A percentile compares a stretch with the other conserved stretches of the same genome.
Conservation (phyloP, 1,284 basidiomycete genomes). For the Calocybe gambosa region DNA sequence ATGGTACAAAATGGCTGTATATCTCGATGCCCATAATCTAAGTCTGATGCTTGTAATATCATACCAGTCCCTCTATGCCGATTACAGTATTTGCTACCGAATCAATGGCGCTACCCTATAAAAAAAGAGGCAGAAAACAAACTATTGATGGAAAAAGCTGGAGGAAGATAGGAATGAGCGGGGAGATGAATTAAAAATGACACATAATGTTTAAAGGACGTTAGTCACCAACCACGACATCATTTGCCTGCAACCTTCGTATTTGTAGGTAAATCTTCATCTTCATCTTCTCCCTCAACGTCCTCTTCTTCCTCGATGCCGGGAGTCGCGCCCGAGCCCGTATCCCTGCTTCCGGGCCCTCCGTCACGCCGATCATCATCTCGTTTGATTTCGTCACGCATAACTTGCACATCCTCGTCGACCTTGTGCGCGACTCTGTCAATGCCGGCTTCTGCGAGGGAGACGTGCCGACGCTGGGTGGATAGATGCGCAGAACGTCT, state of each 20-base stretch:
- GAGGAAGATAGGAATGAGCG: too few species aligned
- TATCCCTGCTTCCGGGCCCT: slow-evolving; percentile 26
- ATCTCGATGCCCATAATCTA: too few species aligned
- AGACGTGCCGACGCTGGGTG: slow-evolving; percentile 64
- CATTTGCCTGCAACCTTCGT: slow-evolving; percentile 20
- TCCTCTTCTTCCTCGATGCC: slow-evolving; percentile 21
- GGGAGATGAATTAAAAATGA: not conserved
- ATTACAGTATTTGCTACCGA: too few species aligned
- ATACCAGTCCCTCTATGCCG: too few species aligned
- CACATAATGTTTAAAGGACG: not conserved
- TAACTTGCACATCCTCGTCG: slow-evolving; percentile 63
- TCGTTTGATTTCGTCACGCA: slow-evolving; percentile 64
- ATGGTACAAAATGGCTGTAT: too few species aligned
- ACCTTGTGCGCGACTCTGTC: slow-evolving; percentile 74
- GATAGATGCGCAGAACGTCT: slow-evolving; percentile 59
- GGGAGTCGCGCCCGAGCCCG: slow-evolving; percentile 15
- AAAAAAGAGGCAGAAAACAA: too few species aligned
- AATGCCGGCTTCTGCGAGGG: slow-evolving; percentile 82
- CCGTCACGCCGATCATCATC: slow-evolving; percentile 49
- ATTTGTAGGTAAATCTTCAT: slow-evolving; percentile 25
- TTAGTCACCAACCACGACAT: not conserved
- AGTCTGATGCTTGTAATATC: too few species aligned
- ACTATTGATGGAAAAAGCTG: too few species aligned
- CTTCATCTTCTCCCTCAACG: slow-evolving; percentile 25
- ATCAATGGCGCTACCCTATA: too few species aligned